Conservation (phyloP, 768 basidiomycete species). For the Suillus clintonianus region DNA sequence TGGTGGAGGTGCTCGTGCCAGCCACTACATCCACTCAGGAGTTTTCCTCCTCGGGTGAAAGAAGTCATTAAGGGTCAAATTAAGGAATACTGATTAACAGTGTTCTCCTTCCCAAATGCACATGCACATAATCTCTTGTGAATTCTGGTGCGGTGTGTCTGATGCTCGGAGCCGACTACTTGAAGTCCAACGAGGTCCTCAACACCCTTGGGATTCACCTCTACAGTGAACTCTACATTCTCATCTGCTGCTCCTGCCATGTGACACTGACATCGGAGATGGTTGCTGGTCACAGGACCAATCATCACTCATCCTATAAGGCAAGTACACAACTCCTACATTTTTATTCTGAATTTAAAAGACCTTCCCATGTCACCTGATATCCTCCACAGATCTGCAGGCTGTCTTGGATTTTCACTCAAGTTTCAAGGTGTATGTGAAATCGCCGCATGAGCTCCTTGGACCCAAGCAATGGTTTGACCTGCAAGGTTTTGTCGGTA, state of each 20-base stretch:
- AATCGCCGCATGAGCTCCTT: neutral
- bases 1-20: no score
- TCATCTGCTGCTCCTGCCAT: neutral
- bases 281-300: neutral
- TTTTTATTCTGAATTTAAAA: fast-evolving
- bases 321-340: neutral
- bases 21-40: neutral
- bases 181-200: neutral
- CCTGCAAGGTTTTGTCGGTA: neutral
- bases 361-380: neutral
- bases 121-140: fast-evolving
- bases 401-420: neutral
- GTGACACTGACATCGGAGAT: neutral
- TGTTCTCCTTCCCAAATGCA: neutral
- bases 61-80: no score
- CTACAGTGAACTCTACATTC: neutral
- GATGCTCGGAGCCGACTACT: neutral
- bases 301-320: neutral
- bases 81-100: no score
- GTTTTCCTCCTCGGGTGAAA: neutral
- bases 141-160: neutral
- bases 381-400: fast-evolving
- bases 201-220: neutral
- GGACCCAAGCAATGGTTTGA: neutral
- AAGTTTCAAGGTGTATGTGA: fast-evolving